Base-by-base conservation (phyloP, 2,329 filamentous ascomycete genomes). In the Pseudocercospora musae region DNA sequence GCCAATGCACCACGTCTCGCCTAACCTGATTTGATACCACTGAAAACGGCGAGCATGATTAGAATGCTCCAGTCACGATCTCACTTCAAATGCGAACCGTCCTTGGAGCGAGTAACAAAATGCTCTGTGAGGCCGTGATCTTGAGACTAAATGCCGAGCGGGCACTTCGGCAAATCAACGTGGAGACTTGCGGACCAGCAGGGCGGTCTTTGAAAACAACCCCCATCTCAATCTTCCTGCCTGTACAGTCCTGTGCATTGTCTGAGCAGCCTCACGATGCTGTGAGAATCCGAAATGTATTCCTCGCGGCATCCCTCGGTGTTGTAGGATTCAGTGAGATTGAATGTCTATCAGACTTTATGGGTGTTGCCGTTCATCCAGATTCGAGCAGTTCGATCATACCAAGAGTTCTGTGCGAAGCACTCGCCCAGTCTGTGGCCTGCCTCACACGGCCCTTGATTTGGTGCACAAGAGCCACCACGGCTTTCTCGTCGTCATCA, bases 381-480 rank as follows among this genome's bases (percentile, higher is more conserved):
- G 84, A 81, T 71, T 89, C 85, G 66, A 90, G 77, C 80, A 90
- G 89, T 70, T 94, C 91, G 67, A 98, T 78, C 93, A 98, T 97
- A 1, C 94, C 95, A 68, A 85, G 85, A 10, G 91, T 93, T 78
- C 90, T 87, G 69, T 86, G 88, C 1, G 94, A 93, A 72, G 90
- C 84, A 77, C 96, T 90, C 21, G 92, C 91, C 71, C 89, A 87
- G 76, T 96, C 91, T 10, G 93, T 89, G 75, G 95, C 91, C 44
- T 85, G 80, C 65, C 86, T 84, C 20, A 98, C 94, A 42, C 88
- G 82, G 54, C 81, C 82, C 69, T 85, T 83, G 71, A 98, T 87
- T 54, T 88, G 82, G 55, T 82, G 82, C 64, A 91, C 87, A 60
- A 98, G 84, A 74, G 90, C 65, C 20, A 70, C 68, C 40, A 66